Conservation (phyloP, 2,329 filamentous ascomycete species). For the Hypoxylon sp. region DNA sequence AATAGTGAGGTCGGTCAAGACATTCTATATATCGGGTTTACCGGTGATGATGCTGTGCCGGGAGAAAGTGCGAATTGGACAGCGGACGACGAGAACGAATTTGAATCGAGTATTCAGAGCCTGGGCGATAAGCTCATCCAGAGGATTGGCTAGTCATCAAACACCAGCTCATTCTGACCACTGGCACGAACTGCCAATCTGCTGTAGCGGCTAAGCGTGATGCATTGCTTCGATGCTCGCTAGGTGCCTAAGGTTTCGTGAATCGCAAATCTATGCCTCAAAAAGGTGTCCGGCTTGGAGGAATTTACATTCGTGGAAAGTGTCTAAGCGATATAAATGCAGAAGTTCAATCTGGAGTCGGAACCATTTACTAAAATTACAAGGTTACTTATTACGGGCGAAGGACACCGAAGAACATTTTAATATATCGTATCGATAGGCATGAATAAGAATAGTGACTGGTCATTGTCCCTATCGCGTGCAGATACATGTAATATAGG, state of each 20-base stretch:
- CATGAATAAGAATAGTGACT: neutral
- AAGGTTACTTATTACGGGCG: neutral
- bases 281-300: neutral
- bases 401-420: neutral
- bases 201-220: neutral
- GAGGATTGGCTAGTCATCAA: slow-evolving; percentile 2
- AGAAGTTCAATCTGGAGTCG: neutral
- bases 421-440: neutral
- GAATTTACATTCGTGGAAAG: neutral
- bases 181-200: neutral
- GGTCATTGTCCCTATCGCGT: neutral
- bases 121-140: slow-evolving; percentile 24
- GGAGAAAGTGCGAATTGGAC: slow-evolving; percentile 10
- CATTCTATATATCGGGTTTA: slow-evolving; percentile 30
- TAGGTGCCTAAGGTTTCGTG: neutral
- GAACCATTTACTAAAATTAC: neutral
- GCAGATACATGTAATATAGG: neutral
- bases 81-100: slow-evolving; percentile 12
- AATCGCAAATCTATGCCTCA: neutral
- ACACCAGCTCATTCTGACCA: neutral
- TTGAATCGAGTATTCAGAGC: slow-evolving; percentile 19
- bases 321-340: neutral
- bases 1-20: slow-evolving; percentile 24
- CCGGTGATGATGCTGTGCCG: slow-evolving; percentile 14
- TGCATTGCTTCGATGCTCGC: neutral